Base-by-base conservation (phyloP, 1,284 basidiomycete genomes). In the Vanrija sp. region DNA sequence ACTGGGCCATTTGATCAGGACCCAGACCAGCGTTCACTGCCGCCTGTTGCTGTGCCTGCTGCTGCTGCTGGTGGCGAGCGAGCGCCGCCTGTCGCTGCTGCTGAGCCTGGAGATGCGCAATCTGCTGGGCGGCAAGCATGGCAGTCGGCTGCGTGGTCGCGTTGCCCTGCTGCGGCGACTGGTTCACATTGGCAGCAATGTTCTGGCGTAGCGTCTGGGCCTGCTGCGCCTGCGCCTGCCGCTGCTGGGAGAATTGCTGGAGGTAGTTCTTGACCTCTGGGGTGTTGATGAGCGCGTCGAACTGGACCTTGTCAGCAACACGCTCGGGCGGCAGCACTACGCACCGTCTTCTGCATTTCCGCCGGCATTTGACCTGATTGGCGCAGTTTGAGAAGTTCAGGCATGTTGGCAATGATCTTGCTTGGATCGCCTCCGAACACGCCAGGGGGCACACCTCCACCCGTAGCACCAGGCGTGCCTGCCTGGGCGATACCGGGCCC, bases 111-210 rank as follows among this genome's bases (percentile, higher is more conserved):
- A 59, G 51, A 35, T 59, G 58, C 6, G 54, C 58, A 4, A 59
- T 54, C 51, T 61, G 59, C 51, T 63, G 61, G 3, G 55, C 60
- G 15, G 62, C 61, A 10, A 65, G 56, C 18, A 59, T 54, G 20
- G 57, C 56, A 0, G 63, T 56, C 36, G 57, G 53, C 37, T 56
- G 49, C 46, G 49, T 23, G 42, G 45, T 48, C n/a, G 51, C 19
- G 36, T 49, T 51, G 16, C 31, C 41, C 35, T 41, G 47, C 41
- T 41, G 31, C 4, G 31, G 31, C 12, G 31, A 31, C 44, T 31
- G 44, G 7, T 49, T 46, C 14, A 42, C 51, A 12, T 57, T 49
- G 47, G 46, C 45, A n/a, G 45, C 45, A 9, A 49, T 19, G 46
- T 57, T 59, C 47, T 54, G 54, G n/a, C 49, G 56, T 45, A 48